These are phyloP conservation scores for Mucor lusitanicus DNA, from an alignment of 371 early-diverging fungal genomes.

Conservation along the genomic window DNA sequence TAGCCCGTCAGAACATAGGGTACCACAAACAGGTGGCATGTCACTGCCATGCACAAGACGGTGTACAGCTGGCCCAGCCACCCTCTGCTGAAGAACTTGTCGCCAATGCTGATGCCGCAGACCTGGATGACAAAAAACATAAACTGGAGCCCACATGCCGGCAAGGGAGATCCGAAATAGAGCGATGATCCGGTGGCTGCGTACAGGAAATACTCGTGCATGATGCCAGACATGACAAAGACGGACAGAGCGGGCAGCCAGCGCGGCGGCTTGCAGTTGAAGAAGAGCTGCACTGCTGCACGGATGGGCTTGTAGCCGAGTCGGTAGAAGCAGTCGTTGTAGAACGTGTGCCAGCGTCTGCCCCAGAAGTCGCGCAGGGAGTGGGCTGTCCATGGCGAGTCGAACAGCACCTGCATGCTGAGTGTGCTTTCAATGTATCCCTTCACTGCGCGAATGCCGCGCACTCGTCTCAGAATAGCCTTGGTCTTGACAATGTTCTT, in stretches of 20 bases:
- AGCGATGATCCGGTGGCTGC: slow-evolving; percentile 27
- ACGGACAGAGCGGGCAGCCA: slow-evolving; percentile 34
- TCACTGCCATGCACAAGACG: slow-evolving; percentile 26
- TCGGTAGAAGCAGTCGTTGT: slow-evolving; percentile 42
- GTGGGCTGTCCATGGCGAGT: slow-evolving; percentile 37
- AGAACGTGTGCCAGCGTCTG: slow-evolving; percentile 43
- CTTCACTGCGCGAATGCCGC: slow-evolving; percentile 21
- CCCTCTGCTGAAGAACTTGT: slow-evolving; percentile 21
- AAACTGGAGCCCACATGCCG: slow-evolving; percentile 33
- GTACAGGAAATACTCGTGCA: slow-evolving; percentile 47
- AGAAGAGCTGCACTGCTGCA: slow-evolving; percentile 6
- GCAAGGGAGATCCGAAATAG: slow-evolving; percentile 24
- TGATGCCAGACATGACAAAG: slow-evolving; percentile 40
- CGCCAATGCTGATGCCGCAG: slow-evolving; percentile 31
- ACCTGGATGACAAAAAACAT: slow-evolving; percentile 36
- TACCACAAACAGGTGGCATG: slow-evolving; percentile 27
- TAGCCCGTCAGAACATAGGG: slow-evolving; percentile 27
- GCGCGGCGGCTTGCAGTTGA: slow-evolving; percentile 21
- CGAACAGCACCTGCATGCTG: slow-evolving; percentile 37
- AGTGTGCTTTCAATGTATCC: slow-evolving; percentile 32
- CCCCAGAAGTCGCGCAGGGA: slow-evolving; percentile 45
- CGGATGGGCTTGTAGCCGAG: slow-evolving; percentile 37
- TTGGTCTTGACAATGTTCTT: slow-evolving; percentile 18
- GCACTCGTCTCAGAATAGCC: slow-evolving; percentile 10
- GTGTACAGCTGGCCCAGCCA: slow-evolving; percentile 26